Conservation (phyloP, 2,329 filamentous ascomycete genomes). For the Bretziella fagacearum region DNA sequence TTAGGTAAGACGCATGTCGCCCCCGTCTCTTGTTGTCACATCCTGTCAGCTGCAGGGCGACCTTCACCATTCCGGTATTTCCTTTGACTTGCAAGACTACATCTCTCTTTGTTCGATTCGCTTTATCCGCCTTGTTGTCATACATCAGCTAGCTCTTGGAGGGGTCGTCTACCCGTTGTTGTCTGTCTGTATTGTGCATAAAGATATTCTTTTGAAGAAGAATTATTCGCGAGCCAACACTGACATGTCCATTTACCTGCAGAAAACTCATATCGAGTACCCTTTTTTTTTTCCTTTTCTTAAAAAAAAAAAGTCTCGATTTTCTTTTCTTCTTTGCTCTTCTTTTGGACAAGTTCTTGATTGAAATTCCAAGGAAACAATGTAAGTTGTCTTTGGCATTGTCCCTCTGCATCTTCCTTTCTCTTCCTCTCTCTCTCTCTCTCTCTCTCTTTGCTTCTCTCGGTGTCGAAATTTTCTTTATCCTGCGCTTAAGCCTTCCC, state of each 20-base stretch:
- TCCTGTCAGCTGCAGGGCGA: not conserved
- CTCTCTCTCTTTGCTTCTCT: not conserved
- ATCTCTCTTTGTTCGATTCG: not conserved
- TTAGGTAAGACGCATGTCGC: too few species aligned
- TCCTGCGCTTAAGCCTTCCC: slow-evolving; percentile 1
- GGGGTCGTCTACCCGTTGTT: too few species aligned
- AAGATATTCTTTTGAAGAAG: not conserved
- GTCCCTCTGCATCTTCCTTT: not conserved
- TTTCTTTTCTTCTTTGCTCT: slow-evolving; percentile 1
- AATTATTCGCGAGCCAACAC: not conserved
- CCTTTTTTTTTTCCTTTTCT: too few species aligned
- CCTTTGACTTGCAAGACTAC: not conserved
- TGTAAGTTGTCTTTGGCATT: slow-evolving; percentile 1
- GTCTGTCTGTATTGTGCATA: not conserved
- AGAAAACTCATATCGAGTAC: not conserved
- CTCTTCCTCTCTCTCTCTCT: not conserved
- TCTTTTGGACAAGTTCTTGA: slow-evolving; percentile 15
- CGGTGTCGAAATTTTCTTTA: not conserved
- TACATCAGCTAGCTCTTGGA: too few species aligned
- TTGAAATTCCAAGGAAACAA: slow-evolving; percentile 14
- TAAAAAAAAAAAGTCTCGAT: slow-evolving; percentile 10
- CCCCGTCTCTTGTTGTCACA: too few species aligned
- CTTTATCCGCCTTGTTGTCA: too few species aligned
- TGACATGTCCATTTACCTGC: not conserved
- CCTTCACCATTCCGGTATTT: too few species aligned